Evolutionary conservation across 805 yeast species (phyloP).

Genomic region (Kockiozyma suomiensis): DNA sequence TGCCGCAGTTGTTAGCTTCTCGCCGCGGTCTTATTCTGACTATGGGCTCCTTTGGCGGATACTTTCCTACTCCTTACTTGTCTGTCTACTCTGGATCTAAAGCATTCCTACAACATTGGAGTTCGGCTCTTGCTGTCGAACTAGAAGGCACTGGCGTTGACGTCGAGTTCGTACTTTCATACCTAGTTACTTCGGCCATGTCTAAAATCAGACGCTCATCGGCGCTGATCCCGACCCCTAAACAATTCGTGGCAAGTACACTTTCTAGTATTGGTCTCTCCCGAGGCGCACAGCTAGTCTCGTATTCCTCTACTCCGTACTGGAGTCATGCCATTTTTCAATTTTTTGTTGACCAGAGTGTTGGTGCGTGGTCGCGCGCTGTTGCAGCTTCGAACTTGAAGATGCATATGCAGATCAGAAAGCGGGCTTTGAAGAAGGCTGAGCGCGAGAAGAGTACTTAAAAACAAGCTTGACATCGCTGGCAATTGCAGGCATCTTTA

Average conservation of each 20-base stretch:
- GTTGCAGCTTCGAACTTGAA: constrained; percentile 68
- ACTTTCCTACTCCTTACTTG: constrained; percentile 86
- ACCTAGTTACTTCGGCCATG: constrained; percentile 93
- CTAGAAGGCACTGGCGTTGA: constrained; percentile 69
- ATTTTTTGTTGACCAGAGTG: constrained; percentile 62
- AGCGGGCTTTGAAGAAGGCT: constrained; percentile 78
- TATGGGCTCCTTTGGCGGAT: constrained; percentile 97
- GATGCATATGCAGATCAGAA: constrained; percentile 80
- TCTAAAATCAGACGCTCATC: constrained; percentile 85
- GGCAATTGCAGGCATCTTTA: too few relatives aligned
- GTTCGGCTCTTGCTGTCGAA: constrained; percentile 84
- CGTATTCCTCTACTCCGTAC: constrained; percentile 74
- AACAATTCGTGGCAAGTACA: constrained; percentile 72
- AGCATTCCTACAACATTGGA: constrained; percentile 93
- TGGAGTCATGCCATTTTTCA: constrained; percentile 80
- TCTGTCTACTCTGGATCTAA: constrained; percentile 97
- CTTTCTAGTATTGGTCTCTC: constrained; percentile 75
- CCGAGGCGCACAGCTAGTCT: constrained; percentile 91
- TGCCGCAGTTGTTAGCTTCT: constrained; percentile 67
- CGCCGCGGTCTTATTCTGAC: constrained; percentile 64
- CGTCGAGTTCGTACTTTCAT: constrained; percentile 82
- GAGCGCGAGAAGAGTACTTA: constrained; percentile 43
- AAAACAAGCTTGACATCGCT: too few relatives aligned
- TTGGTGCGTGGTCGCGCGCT: constrained; percentile 76
- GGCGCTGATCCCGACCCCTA: constrained; percentile 76